Evolutionary conservation across 192 early-diverging fungal genomes (phyloP).

Genomic region (Oehlia diaphana): DNA sequence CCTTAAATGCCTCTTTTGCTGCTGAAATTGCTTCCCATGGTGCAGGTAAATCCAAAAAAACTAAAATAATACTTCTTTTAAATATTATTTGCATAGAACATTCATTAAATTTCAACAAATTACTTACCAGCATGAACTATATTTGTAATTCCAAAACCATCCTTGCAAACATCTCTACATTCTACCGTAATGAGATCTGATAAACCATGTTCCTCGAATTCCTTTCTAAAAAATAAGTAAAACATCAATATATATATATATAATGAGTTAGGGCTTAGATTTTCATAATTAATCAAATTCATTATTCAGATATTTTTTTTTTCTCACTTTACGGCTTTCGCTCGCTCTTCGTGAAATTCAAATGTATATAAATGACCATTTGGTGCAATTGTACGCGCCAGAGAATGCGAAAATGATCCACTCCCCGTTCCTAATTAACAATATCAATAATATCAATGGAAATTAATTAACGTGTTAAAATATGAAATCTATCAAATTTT

Average conservation of each 20-base stretch:
- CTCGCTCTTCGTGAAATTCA: conserved; percentile 88
- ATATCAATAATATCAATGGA: background rate
- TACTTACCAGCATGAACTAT: conserved; percentile 70
- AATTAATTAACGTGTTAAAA: too few relatives aligned
- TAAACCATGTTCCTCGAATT: conserved; percentile 81
- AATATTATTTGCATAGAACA: background rate
- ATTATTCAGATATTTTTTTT: background rate
- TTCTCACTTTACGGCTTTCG: conserved; percentile 47
- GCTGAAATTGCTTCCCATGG: conserved; percentile 91
- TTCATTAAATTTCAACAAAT: background rate
- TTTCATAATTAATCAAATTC: background rate
- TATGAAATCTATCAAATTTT: too few relatives aligned
- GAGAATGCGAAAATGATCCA: conserved; percentile 97
- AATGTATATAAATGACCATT: conserved; percentile 90
- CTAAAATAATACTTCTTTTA: conserved; percentile 37
- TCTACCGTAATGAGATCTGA: conserved; percentile 66
- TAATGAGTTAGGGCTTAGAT: background rate
- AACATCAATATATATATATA: background rate
- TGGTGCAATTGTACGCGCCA: conserved; percentile 85
- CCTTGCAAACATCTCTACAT: conserved; percentile 84
- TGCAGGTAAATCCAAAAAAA: conserved; percentile 94
- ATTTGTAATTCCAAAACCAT: conserved; percentile 80
- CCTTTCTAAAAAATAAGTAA: conserved; percentile 40
- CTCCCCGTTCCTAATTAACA: conserved; percentile 72
- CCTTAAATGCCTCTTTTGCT: conserved; percentile 83